Percentiles rank a stretch among this genome's conserved stretches.
These are phyloP conservation scores for Andrographis paniculata DNA, from an alignment of 305 asterid genomes.

Conservation along the genomic window DNA sequence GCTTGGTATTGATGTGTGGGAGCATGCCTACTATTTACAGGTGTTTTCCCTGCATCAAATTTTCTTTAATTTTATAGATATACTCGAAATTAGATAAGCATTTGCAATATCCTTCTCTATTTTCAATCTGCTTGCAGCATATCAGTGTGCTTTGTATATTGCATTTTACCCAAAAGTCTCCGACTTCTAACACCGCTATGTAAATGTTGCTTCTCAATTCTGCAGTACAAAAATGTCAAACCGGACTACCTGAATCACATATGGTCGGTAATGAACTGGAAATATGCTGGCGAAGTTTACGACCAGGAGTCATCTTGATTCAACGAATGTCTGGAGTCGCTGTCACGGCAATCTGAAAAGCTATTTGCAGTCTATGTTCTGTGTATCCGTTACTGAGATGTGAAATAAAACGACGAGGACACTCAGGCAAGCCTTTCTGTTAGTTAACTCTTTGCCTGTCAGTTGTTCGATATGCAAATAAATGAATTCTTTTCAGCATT, in stretches of 20 bases:
- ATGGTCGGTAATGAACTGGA: conserved; percentile 94
- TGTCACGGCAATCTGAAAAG: background rate
- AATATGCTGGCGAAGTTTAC: conserved; percentile 67
- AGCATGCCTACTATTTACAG: conserved; percentile 44
- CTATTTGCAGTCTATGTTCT: background rate
- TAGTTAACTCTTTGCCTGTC: background rate
- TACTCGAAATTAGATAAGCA: background rate
- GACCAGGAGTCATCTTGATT: conserved; percentile 45
- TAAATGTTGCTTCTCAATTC: background rate
- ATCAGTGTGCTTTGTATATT: background rate
- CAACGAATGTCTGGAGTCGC: background rate
- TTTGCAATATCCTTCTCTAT: background rate
- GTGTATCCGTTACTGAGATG: background rate
- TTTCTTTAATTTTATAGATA: background rate
- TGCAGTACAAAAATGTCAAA: conserved; percentile 89
- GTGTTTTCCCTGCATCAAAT: too few species aligned
- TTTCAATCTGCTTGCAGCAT: background rate
- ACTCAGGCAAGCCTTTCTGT: background rate
- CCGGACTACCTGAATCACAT: conserved; percentile 88
- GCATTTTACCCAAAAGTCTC: background rate
- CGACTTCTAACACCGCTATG: background rate
- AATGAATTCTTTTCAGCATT: background rate
- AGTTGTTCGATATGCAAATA: background rate
- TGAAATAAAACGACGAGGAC: background rate
- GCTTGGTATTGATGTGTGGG: conserved; percentile 94